Evolutionary conservation across 108 stramenopile species (phyloP).

Genomic region (Cyclotella atomus): DNA sequence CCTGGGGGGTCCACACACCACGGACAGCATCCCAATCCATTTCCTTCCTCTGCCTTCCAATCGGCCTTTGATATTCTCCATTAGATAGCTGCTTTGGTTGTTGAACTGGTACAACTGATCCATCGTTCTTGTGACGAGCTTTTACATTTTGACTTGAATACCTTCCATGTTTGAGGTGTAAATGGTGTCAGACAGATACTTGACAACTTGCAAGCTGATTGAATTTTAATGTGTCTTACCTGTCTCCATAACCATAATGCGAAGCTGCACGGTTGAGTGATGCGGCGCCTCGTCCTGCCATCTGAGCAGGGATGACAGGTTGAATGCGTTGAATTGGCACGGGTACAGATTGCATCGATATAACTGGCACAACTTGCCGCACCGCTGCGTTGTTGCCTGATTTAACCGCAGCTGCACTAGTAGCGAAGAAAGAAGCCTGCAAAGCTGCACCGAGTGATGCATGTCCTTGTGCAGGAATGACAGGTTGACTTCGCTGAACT

Average conservation of each 20-base stretch:
- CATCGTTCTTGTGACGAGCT: slow-evolving; percentile 66
- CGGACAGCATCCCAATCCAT: slow-evolving; percentile 85
- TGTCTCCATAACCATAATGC: slow-evolving; percentile 26
- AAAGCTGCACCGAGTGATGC: too few species aligned
- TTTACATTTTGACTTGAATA: slow-evolving; percentile 68
- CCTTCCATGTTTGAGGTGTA: slow-evolving; percentile 28
- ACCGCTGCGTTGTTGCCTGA: too few species aligned
- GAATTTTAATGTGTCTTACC: neutral
- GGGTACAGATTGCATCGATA: neutral
- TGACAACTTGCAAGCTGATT: neutral
- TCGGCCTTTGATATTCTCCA: slow-evolving; percentile 69
- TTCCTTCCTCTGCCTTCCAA: slow-evolving; percentile 76
- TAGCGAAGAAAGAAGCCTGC: too few species aligned
- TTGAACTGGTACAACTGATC: slow-evolving; percentile 75
- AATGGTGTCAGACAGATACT: neutral
- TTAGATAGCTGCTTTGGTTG: slow-evolving; percentile 69
- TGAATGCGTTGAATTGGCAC: slow-evolving; percentile 11
- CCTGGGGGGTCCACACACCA: slow-evolving; percentile 86
- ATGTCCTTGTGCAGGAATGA: too few species aligned
- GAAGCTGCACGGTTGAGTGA: slow-evolving; percentile 7
- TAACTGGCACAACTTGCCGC: too few species aligned
- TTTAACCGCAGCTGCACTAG: too few species aligned
- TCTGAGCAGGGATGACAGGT: slow-evolving; percentile 1
- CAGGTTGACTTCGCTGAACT: too few species aligned
- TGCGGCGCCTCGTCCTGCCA: neutral